Percentiles rank a stretch among this genome's conserved stretches.
phyloP scores from a whole-genome alignment of 2,329 filamentous ascomycete species.

The Penicillium sp. region DNA sequence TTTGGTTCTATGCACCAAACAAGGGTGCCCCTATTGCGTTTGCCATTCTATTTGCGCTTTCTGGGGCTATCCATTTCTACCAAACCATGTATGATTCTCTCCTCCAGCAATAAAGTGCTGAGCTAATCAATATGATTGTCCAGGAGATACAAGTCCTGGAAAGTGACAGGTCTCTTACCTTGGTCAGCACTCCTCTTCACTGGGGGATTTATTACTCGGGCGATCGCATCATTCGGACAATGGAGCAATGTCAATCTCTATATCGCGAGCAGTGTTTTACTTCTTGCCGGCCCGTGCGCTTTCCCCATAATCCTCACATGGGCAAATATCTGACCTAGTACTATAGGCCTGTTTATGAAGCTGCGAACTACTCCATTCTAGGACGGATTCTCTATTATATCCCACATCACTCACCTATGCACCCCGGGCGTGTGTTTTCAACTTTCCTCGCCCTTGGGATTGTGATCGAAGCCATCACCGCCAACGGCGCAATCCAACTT shows the following conservation, averaged over 20 bases:
- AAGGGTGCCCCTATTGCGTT: constrained; percentile 45
- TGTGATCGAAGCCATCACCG: constrained; percentile 51
- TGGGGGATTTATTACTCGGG: constrained; percentile 39
- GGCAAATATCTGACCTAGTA: background rate
- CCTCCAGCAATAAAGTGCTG: background rate
- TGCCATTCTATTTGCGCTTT: constrained; percentile 41
- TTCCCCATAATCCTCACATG: background rate
- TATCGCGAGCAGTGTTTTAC: constrained; percentile 41
- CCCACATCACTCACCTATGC: constrained; percentile 52
- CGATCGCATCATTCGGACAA: constrained; percentile 37
- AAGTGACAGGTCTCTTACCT: constrained; percentile 43
- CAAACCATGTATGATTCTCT: constrained; percentile 35
- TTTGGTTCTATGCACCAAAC: constrained; percentile 45
- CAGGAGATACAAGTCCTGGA: constrained; percentile 43
- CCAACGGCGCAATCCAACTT: constrained; percentile 51
- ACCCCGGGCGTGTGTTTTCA: constrained; percentile 61
- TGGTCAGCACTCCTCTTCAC: constrained; percentile 45
- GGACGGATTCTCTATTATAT: constrained; percentile 52
- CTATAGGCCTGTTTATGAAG: constrained; percentile 42
- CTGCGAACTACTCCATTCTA: constrained; percentile 55
- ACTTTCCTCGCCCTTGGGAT: constrained; percentile 56
- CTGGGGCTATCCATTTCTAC: constrained; percentile 39
- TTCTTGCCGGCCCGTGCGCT: constrained; percentile 42
- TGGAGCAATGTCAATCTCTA: constrained; percentile 39
- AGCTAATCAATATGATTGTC: constrained; percentile 6